Conservation (phyloP, 352 stramenopile genomes). For the Blastocystis hominis region DNA sequence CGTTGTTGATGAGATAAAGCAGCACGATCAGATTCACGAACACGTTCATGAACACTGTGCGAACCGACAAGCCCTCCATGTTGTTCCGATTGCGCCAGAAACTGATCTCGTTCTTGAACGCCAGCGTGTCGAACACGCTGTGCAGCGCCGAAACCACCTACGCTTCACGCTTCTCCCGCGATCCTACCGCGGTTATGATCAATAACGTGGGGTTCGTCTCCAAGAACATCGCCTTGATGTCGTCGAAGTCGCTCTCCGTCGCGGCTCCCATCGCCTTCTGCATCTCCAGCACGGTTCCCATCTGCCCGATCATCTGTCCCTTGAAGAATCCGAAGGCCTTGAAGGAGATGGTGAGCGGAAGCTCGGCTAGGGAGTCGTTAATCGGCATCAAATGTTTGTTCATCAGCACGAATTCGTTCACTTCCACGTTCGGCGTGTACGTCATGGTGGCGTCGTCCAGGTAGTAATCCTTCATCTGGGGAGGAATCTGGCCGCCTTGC, state of each 20-base stretch:
- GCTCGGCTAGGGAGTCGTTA: constrained; percentile 73
- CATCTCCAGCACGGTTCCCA: constrained; percentile 79
- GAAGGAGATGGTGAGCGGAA: constrained; percentile 75
- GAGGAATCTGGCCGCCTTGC: constrained; percentile 20
- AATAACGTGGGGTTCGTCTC: constrained; percentile 93
- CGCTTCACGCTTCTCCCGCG: not conserved
- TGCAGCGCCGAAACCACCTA: constrained; percentile 86
- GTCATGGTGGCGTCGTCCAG: constrained; percentile 67
- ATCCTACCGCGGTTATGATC: constrained; percentile 69
- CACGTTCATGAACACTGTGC: constrained; percentile 84
- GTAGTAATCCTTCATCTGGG: constrained; percentile 63
- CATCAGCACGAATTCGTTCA: constrained; percentile 72
- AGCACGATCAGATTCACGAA: constrained; percentile 92
- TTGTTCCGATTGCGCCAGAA: constrained; percentile 96
- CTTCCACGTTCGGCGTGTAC: constrained; percentile 70
- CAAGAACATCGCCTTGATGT: constrained; percentile 85
- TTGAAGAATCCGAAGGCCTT: constrained; percentile 77
- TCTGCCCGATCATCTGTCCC: constrained; percentile 81
- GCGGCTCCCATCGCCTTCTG: constrained; percentile 81
- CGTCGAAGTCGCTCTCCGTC: constrained; percentile 76
- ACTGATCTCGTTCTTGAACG: constrained; percentile 94
- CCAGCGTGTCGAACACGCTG: constrained; percentile 94
- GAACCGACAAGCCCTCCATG: constrained; percentile 82
- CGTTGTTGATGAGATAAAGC: constrained; percentile 90
- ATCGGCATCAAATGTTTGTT: constrained; percentile 71